A percentile compares a stretch with the other conserved stretches of the same genome.
These are phyloP conservation scores for Cydonia oblonga DNA, from an alignment of 331 rosid species.

Conservation along the genomic window DNA sequence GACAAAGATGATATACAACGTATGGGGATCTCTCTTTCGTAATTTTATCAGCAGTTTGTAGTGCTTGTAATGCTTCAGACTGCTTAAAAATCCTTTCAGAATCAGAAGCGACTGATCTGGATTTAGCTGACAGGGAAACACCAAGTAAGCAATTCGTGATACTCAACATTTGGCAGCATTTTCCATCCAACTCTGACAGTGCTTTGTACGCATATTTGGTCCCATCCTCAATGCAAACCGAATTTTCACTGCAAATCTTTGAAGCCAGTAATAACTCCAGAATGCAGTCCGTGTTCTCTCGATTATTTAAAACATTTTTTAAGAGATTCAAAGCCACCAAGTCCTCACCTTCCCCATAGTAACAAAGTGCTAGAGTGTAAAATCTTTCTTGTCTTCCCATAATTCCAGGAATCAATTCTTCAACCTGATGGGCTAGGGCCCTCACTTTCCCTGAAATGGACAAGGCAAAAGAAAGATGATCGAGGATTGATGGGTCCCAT, in stretches of 20 bases:
- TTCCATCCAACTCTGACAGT: constrained; percentile 38
- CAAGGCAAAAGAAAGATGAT: constrained; percentile 77
- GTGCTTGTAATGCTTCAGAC: constrained; percentile 53
- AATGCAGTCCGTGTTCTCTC: constrained; percentile 39
- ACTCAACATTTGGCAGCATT: constrained; percentile 44
- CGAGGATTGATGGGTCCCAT: constrained; percentile 74
- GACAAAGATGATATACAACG: constrained; percentile 58
- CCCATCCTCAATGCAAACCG: constrained; percentile 52
- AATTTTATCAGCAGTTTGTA: constrained; percentile 42
- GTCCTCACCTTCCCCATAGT: constrained; percentile 54
- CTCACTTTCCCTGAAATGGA: constrained; percentile 51
- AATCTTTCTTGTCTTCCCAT: constrained; percentile 47
- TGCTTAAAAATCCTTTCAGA: constrained; percentile 50
- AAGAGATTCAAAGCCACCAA: constrained; percentile 63
- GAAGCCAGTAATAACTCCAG: constrained; percentile 59
- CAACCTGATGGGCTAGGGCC: constrained; percentile 55
- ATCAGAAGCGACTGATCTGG: constrained; percentile 47
- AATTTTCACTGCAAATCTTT: constrained; percentile 63
- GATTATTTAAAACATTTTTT: constrained; percentile 47
- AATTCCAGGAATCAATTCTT: constrained; percentile 63
- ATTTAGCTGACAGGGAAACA: constrained; percentile 49
- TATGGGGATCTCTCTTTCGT: constrained; percentile 53
- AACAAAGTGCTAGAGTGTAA: constrained; percentile 57
- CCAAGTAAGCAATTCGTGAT: constrained; percentile 64
- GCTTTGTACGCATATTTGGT: constrained; percentile 43